Conservation (phyloP, 163 green algal species). For the Scenedesmus sp. region DNA sequence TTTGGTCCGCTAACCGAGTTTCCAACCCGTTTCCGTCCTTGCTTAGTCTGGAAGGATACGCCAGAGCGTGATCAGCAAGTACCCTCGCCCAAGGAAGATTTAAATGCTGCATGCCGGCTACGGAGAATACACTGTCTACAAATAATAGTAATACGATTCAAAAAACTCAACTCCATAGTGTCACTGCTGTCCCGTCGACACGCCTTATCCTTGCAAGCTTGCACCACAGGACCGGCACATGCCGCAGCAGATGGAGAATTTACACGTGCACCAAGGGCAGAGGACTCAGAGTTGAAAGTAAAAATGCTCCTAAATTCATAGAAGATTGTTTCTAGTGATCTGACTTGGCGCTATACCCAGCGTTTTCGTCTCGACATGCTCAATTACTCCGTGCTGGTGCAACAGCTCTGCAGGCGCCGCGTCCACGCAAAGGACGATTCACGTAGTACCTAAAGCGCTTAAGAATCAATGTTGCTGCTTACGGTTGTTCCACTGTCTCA, state of each 20-base stretch:
- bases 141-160: too few relatives aligned
- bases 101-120: not conserved
- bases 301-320: not conserved
- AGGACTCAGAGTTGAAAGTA: not conserved
- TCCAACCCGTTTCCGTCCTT: not conserved
- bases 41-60: not conserved
- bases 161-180: too few relatives aligned
- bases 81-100: not conserved
- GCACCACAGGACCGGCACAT: not conserved
- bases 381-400: not conserved
- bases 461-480: not conserved
- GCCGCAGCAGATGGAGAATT: constrained; percentile 1
- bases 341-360: not conserved
- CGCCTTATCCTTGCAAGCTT: not conserved
- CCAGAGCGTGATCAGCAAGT: not conserved
- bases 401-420: not conserved
- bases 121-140: not conserved
- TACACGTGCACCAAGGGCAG: not conserved
- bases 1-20: not conserved
- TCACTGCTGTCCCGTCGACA: not conserved
- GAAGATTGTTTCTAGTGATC: not conserved
- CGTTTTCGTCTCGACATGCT: not conserved
- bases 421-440: too few relatives aligned
- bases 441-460: too few relatives aligned
- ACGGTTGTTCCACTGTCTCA: not conserved